These are phyloP conservation scores for Falciphora oryzae DNA, from an alignment of 2,329 filamentous ascomycete species.

Conservation along the genomic window DNA sequence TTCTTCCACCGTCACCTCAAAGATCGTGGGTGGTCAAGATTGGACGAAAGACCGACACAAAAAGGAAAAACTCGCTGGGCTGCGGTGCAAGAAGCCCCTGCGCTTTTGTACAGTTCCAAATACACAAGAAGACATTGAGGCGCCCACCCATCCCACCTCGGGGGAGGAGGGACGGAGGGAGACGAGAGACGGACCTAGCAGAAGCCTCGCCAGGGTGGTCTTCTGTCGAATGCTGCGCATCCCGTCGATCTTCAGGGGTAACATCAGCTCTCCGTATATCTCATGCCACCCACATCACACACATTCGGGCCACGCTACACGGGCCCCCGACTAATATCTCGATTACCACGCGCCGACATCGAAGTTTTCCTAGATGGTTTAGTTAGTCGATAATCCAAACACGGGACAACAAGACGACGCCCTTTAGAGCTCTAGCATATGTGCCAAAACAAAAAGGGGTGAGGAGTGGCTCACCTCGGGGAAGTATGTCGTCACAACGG, in stretches of 20 bases:
- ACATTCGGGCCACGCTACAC: neutral
- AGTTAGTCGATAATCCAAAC: slow-evolving; percentile 24
- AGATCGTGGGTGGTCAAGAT: too few relatives aligned
- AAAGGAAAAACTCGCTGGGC: neutral
- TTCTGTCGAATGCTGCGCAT: neutral
- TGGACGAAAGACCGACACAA: neutral
- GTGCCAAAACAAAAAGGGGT: neutral
- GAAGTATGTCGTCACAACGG: slow-evolving; percentile 94
- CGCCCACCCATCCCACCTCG: neutral
- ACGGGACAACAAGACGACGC: neutral
- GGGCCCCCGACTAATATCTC: neutral
- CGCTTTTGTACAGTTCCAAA: slow-evolving; percentile 13
- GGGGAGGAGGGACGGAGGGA: too few relatives aligned
- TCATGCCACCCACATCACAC: neutral
- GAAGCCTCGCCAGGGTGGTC: neutral
- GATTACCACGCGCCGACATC: slow-evolving; percentile 83
- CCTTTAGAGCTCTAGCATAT: neutral
- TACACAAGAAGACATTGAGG: slow-evolving; percentile 7
- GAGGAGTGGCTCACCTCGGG: slow-evolving; percentile 60
- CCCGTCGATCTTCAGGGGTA: neutral
- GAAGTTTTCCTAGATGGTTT: slow-evolving; percentile 71
- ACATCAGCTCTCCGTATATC: neutral
- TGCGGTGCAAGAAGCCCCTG: neutral
- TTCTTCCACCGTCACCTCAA: too few relatives aligned
- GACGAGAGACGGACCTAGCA: neutral